phyloP scores from a whole-genome alignment of 345 rosid species.

The Melaleuca alternifolia region DNA sequence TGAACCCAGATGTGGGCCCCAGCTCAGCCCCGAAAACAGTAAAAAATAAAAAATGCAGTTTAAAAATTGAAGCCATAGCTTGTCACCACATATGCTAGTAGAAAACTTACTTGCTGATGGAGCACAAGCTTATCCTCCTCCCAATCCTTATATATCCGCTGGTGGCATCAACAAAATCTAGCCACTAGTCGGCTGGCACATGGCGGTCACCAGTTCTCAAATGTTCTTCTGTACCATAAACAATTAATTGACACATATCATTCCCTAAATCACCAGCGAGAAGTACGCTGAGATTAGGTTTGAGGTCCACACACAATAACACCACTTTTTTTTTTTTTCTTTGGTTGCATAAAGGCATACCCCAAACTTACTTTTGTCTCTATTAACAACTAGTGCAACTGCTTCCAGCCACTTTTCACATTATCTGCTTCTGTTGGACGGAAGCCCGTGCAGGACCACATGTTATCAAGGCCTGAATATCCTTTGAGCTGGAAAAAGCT shows the following conservation, averaged over 20 bases:
- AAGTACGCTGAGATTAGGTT: conserved; percentile 8
- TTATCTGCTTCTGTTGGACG: conserved; percentile 3
- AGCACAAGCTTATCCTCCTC: conserved; percentile 21
- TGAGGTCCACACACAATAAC: conserved; percentile 10
- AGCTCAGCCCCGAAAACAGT: background rate
- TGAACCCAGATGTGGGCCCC: background rate
- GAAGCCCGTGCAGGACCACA: background rate
- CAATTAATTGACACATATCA: conserved; percentile 4
- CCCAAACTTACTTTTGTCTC: conserved; percentile 13
- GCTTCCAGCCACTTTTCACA: conserved; percentile 3
- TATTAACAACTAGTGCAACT: conserved; percentile 9
- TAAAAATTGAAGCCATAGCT: background rate
- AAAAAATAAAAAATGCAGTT: background rate
- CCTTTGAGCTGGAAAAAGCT: background rate
- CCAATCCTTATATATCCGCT: background rate
- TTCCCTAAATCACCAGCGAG: background rate
- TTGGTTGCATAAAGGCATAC: background rate
- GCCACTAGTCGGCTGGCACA: conserved; percentile 11
- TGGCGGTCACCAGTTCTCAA: background rate
- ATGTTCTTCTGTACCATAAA: background rate
- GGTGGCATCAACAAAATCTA: background rate
- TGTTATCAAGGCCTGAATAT: background rate
- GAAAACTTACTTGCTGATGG: conserved; percentile 2
- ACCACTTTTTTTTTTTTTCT: conserved; percentile 3
- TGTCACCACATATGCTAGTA: background rate